A percentile compares a stretch with the other conserved stretches of the same genome.
phyloP scores from a whole-genome alignment of 1,139 yeast genomes.

The Pichia sp. region DNA sequence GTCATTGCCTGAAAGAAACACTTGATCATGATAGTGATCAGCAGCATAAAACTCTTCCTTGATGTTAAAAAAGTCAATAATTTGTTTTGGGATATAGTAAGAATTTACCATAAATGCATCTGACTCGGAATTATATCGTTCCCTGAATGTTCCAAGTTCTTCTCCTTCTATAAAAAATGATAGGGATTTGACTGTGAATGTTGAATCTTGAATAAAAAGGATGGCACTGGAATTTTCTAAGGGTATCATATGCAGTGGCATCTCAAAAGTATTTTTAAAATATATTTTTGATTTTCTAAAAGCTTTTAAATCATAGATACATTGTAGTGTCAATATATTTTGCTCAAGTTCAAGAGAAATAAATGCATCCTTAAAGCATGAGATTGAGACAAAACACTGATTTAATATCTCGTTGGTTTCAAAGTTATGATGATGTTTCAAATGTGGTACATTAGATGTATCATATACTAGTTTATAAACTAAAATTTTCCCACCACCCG shows the following conservation, averaged over 20 bases:
- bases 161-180: constrained; percentile 23
- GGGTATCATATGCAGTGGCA: constrained; percentile 24
- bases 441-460: constrained; percentile 2
- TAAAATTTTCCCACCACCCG: background rate
- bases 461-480: constrained; percentile 16
- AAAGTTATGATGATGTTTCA: constrained; percentile 4
- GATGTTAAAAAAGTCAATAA: constrained; percentile 9
- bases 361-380: constrained; percentile 5
- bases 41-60: background rate
- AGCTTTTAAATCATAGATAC: constrained; percentile 1
- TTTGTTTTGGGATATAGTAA: constrained; percentile 20
- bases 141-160: constrained; percentile 18
- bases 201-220: constrained; percentile 21
- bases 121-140: constrained; percentile 12
- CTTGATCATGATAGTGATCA: constrained; percentile 20
- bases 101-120: constrained; percentile 12
- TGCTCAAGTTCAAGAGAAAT: constrained; percentile 1
- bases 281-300: constrained; percentile 6
- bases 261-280: constrained; percentile 21
- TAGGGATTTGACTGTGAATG: constrained; percentile 20
- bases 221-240: constrained; percentile 20
- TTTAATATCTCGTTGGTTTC: background rate
- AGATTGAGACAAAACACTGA: constrained; percentile 6
- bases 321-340: constrained; percentile 3
- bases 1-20: constrained; percentile 19